Conservation (phyloP, 1,284 basidiomycete species). For the Psilocybe mexicana region DNA sequence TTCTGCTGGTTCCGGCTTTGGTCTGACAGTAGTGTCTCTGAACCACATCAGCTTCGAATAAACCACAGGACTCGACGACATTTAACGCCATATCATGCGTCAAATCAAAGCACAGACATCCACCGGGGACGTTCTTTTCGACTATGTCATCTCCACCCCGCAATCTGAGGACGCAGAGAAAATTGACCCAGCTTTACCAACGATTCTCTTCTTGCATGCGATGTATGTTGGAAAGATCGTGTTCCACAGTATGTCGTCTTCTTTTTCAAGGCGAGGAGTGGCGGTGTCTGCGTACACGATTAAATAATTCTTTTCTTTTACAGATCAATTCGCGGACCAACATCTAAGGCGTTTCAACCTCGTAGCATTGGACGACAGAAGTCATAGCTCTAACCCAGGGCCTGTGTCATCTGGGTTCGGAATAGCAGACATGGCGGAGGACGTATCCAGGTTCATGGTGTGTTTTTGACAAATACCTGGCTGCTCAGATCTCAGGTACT, state of each 20-base stretch:
- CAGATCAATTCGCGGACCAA: conserved; percentile 35
- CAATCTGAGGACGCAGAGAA: conserved; percentile 24
- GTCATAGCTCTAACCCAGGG: conserved; percentile 33
- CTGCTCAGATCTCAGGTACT: neutral
- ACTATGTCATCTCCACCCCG: conserved; percentile 38
- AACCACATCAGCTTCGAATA: too few species aligned
- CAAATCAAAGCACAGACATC: conserved; percentile 29
- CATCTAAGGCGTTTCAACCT: conserved; percentile 38
- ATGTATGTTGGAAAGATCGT: conserved; percentile 32
- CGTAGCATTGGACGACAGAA: conserved; percentile 32
- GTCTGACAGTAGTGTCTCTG: too few species aligned
- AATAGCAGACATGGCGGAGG: conserved; percentile 32
- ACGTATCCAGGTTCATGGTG: conserved; percentile 37
- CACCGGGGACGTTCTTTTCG: conserved; percentile 28
- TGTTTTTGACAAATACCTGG: neutral
- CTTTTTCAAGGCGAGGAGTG: neutral
- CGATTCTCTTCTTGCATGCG: conserved; percentile 35
- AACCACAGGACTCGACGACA: neutral
- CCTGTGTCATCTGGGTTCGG: conserved; percentile 25
- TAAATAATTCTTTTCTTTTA: neutral
- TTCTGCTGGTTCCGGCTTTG: too few species aligned
- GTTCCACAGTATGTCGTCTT: conserved; percentile 32
- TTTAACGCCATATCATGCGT: conserved; percentile 26
- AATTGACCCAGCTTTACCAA: conserved; percentile 33
- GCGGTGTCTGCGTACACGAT: neutral